Evolutionary conservation across 2,329 filamentous ascomycete genomes (phyloP), one percentile per base, ranked within the genome.

Genomic region (Fusarium musae): DNA sequence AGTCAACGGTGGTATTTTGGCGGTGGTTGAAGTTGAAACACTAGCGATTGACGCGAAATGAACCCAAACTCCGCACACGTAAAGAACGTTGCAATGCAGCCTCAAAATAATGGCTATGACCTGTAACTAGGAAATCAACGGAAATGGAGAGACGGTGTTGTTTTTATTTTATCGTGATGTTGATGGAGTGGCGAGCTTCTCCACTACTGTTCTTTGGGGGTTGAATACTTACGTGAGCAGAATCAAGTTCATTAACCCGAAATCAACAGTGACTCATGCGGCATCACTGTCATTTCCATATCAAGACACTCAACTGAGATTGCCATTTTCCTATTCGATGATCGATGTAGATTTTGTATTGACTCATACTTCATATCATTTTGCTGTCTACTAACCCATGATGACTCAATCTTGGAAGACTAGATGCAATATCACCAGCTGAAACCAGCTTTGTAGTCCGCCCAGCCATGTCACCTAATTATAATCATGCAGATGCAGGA

Each of bases 101-200:
- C 47, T 61, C 39, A 60, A 30, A 37, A 50, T 32, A 50, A n/a
- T 52, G 32, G 49, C 44, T 50, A 46, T 56, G 36, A n/a, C 23
- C 19, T 12, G 21, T 13, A 44, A 28, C 30, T 52, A 30, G 47
- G 16, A 11, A 42, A 43, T 34, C 23, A 30, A 28, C 34, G 19
- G 32, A 43, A 53, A 32, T 19, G 37, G 23, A 40, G 59, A 60
- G 42, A 58, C 50, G 54, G 42, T 32, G 46, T 47, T 74, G 67
- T 50, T 69, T 68, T 70, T 73, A 74, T 72, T 68, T 73, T 73
- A 74, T 73, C 63, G 63, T 72, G 23, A 59, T 73, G 44, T 57
- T 57, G 42, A 46, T 61, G 59, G 37, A 64, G 71, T 74, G 71
- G 63, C 71, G 52, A 72, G 62, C 63, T 71, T 60, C 70, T 56